phyloP scores from a whole-genome alignment of 176 grass and related monocot species.

The Puya raimondii region DNA sequence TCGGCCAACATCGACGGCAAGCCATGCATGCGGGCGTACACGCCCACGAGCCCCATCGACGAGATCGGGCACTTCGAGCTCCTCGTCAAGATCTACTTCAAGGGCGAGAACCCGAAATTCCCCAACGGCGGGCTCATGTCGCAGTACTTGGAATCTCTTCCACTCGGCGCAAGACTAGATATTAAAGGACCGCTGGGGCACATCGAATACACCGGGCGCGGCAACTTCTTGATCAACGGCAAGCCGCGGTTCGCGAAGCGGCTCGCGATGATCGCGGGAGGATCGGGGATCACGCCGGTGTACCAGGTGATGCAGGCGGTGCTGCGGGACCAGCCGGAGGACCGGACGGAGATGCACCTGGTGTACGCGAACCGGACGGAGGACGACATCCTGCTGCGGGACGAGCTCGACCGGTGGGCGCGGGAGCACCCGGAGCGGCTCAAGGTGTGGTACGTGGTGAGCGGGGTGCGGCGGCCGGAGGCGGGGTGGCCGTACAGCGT shows the following conservation, averaged over 20 bases:
- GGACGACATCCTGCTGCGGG: conserved; percentile 66
- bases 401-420: conserved; percentile 58
- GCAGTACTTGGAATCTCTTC: conserved; percentile 59
- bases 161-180: conserved; percentile 31
- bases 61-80: conserved; percentile 67
- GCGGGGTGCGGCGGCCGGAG: conserved; percentile 14
- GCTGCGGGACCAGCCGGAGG: conserved; percentile 51
- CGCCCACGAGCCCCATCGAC: conserved; percentile 50
- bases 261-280: conserved; percentile 70
- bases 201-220: conserved; percentile 59
- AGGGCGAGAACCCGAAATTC: conserved; percentile 45
- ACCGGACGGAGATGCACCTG: conserved; percentile 64
- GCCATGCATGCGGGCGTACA: conserved; percentile 72
- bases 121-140: conserved; percentile 66
- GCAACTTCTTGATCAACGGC: conserved; percentile 40
- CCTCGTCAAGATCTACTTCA: conserved; percentile 79
- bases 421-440: conserved; percentile 32
- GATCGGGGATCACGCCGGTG: conserved; percentile 74
- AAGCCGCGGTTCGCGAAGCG: conserved; percentile 32
- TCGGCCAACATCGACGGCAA: conserved; percentile 47
- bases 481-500: conserved; percentile 44
- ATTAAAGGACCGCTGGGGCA: conserved; percentile 59
- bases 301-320: conserved; percentile 93
- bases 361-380: conserved; percentile 65
- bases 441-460: conserved; percentile 80